A percentile compares a stretch with the other conserved stretches of the same genome.
phyloP scores from a whole-genome alignment of 805 yeast genomes.

The Wickerhamiella nectarea region DNA sequence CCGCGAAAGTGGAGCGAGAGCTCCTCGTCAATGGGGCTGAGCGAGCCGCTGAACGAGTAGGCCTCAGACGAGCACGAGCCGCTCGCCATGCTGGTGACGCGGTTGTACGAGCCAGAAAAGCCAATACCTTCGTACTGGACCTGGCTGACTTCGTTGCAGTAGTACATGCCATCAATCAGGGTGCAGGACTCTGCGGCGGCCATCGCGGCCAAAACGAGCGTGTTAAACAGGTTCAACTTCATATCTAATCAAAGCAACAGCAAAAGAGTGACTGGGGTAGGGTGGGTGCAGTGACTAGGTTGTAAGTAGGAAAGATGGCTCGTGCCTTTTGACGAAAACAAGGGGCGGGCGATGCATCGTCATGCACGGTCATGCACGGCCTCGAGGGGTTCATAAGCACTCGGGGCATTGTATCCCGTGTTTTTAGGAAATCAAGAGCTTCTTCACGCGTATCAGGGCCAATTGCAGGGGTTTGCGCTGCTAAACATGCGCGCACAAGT shows the following conservation, averaged over 20 bases:
- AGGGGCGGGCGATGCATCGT: slow-evolving; percentile 5
- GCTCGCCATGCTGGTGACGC: slow-evolving; percentile 69
- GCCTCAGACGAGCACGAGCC: slow-evolving; percentile 58
- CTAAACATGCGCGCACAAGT: too few relatives aligned
- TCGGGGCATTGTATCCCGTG: too few relatives aligned
- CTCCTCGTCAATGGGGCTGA: slow-evolving; percentile 78
- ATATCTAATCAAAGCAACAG: background rate
- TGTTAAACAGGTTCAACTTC: slow-evolving; percentile 8
- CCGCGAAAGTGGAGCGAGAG: slow-evolving; percentile 84
- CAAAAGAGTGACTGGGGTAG: slow-evolving; percentile 11
- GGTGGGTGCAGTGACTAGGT: slow-evolving; percentile 1
- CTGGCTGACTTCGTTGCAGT: slow-evolving; percentile 60
- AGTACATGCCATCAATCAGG: slow-evolving; percentile 60
- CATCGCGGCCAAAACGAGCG: slow-evolving; percentile 13
- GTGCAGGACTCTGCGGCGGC: slow-evolving; percentile 32
- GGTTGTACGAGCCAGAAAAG: slow-evolving; percentile 68
- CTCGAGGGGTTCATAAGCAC: background rate
- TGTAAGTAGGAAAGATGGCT: background rate
- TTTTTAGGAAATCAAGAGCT: too few relatives aligned
- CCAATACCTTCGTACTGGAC: slow-evolving; percentile 63
- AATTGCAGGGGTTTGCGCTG: too few relatives aligned
- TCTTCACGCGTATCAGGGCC: too few relatives aligned
- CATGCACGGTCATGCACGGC: background rate
- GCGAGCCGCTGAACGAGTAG: slow-evolving; percentile 48
- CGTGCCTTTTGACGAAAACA: slow-evolving; percentile 3